Evolutionary conservation across 75 land plant genomes (phyloP).

Genomic region (Selaginella tamariscina): DNA sequence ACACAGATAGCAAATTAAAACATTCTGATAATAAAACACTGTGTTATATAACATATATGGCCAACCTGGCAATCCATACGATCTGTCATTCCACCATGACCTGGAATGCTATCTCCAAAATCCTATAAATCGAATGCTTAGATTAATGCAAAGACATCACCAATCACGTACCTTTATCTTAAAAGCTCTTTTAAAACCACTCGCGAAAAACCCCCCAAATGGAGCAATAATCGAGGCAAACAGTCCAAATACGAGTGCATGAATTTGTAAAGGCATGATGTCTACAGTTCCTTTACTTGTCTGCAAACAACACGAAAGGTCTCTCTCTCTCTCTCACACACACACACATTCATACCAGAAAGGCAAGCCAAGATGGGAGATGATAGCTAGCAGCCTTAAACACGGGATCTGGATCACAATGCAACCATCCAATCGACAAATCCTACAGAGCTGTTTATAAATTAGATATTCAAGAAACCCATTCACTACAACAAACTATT

Average conservation of each 20-base stretch:
- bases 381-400: slow-evolving; percentile 50
- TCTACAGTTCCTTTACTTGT: slow-evolving; percentile 58
- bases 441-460: slow-evolving; percentile 42
- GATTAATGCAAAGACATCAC: neutral
- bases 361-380: slow-evolving; percentile 43
- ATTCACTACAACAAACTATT: no score
- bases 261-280: slow-evolving; percentile 80
- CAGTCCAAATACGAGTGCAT: slow-evolving; percentile 75
- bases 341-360: slow-evolving; percentile 38
- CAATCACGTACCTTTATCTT: slow-evolving; percentile 61
- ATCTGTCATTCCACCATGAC: slow-evolving; percentile 96
- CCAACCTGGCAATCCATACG: slow-evolving; percentile 98
- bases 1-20: slow-evolving; percentile 1
- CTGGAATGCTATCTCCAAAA: slow-evolving; percentile 98
- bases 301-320: slow-evolving; percentile 25
- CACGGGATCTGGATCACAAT: slow-evolving; percentile 90
- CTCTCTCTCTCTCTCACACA: neutral
- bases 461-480: neutral
- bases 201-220: slow-evolving; percentile 99
- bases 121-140: slow-evolving; percentile 41
- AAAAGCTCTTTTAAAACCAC: slow-evolving; percentile 97
- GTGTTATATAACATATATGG: neutral
- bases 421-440: slow-evolving; percentile 84
- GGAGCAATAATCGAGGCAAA: slow-evolving; percentile 98
- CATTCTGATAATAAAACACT: neutral